Conservation (phyloP, 2,329 filamentous ascomycete species). For the Capronia americana region DNA sequence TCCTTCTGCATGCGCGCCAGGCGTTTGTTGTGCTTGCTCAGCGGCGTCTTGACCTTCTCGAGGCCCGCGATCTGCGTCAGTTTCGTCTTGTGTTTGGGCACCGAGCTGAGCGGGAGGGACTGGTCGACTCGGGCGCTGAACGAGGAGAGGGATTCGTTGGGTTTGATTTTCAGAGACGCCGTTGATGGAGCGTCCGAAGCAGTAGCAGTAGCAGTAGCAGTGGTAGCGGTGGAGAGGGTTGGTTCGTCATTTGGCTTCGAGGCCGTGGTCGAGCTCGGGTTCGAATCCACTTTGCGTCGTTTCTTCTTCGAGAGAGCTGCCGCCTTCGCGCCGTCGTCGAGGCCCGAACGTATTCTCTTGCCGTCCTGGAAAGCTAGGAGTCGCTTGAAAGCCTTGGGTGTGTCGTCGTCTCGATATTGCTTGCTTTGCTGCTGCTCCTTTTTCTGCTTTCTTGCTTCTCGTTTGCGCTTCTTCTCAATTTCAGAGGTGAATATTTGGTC, state of each 20-base stretch:
- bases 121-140: constrained; percentile 85
- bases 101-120: constrained; percentile 75
- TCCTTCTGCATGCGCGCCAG: constrained; percentile 67
- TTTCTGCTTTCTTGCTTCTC: constrained; percentile 41
- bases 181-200: constrained; percentile 3
- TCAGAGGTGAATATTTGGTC: constrained; percentile 46
- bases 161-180: constrained; percentile 67
- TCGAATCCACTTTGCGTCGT: constrained; percentile 51
- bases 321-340: constrained; percentile 71
- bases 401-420: constrained; percentile 69
- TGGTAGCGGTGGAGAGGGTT: constrained; percentile 23
- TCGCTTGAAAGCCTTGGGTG: constrained; percentile 83
- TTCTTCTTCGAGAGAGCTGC: constrained; percentile 47
- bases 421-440: constrained; percentile 44
- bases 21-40: constrained; percentile 83
- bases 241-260: constrained; percentile 21
- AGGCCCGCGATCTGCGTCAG: constrained; percentile 65
- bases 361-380: constrained; percentile 74
- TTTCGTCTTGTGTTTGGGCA: constrained; percentile 60
- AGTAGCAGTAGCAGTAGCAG: background rate
- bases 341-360: constrained; percentile 65
- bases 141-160: constrained; percentile 81
- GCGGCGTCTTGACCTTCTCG: constrained; percentile 60
- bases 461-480: constrained; percentile 41
- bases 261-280: constrained; percentile 38